A percentile compares a stretch with the other conserved stretches of the same genome.
Evolutionary conservation across 805 yeast species (phyloP).

Genomic region (Naumovozyma baii): DNA sequence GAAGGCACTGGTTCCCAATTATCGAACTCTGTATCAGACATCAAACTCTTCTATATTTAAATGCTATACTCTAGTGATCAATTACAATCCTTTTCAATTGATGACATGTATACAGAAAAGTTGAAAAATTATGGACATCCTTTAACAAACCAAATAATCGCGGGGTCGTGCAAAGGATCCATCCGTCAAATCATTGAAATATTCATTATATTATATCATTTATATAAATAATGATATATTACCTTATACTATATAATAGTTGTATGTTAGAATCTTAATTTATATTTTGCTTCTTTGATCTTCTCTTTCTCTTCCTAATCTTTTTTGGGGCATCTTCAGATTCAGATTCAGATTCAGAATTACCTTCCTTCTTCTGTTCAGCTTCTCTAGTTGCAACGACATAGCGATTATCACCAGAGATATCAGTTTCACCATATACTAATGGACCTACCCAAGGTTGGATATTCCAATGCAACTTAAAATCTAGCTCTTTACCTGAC

Average conservation of each 20-base stretch:
- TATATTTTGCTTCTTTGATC: neutral
- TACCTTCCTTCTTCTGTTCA: constrained; percentile 1
- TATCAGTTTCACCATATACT: constrained; percentile 49
- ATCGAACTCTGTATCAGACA: constrained; percentile 7
- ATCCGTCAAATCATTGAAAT: too few relatives aligned
- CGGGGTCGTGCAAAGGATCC: neutral
- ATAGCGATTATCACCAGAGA: constrained; percentile 5
- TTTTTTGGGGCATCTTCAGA: neutral
- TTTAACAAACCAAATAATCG: too few relatives aligned
- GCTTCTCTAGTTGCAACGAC: constrained; percentile 1
- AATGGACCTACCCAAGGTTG: constrained; percentile 87
- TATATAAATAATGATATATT: too few relatives aligned
- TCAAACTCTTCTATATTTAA: neutral
- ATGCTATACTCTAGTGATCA: neutral
- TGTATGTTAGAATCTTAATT: too few relatives aligned
- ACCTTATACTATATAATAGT: too few relatives aligned
- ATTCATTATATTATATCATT: too few relatives aligned
- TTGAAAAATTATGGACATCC: too few relatives aligned
- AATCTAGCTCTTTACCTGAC: constrained; percentile 52
- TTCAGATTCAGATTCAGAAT: neutral
- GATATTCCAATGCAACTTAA: constrained; percentile 78
- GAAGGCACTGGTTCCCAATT: constrained; percentile 18
- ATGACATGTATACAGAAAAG: too few relatives aligned
- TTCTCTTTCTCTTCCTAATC: neutral
- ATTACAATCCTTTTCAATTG: too few relatives aligned